Conservation (phyloP, 169 alveolate genomes). For the Cryptosporidium felis region DNA sequence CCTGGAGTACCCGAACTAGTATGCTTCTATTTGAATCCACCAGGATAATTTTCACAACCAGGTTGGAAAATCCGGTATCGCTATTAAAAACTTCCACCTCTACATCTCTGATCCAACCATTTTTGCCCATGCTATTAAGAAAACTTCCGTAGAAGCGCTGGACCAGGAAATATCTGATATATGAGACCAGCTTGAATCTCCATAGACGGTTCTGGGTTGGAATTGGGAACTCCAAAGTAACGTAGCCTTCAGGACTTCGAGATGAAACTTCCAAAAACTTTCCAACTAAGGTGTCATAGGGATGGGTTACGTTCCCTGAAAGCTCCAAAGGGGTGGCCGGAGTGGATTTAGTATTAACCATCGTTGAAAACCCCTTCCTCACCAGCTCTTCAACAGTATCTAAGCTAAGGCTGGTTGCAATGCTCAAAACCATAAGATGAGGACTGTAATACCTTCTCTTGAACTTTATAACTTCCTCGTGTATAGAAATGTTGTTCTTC, state of each 20-base stretch:
- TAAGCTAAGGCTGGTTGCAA: constrained; percentile 1
- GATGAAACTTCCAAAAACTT: constrained; percentile 1
- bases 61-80: too few relatives aligned
- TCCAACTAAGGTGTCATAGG: constrained; percentile 25
- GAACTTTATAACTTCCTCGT: neutral
- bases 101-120: constrained; percentile 5
- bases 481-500: neutral
- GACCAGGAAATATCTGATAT: neutral
- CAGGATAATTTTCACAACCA: too few relatives aligned
- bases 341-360: neutral
- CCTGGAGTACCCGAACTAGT: neutral
- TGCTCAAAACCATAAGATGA: neutral
- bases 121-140: neutral
- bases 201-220: constrained; percentile 23
- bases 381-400: constrained; percentile 1
- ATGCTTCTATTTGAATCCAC: neutral
- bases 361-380: neutral
- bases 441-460: neutral
- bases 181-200: constrained; percentile 8
- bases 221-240: constrained; percentile 29
- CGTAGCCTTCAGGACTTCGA: neutral
- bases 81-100: constrained; percentile 3
- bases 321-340: neutral
- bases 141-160: constrained; percentile 8
- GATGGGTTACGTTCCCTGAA: neutral